These are phyloP conservation scores for Buxus sempervirens DNA, from an alignment of 164 flowering plant genomes.

Conservation along the genomic window DNA sequence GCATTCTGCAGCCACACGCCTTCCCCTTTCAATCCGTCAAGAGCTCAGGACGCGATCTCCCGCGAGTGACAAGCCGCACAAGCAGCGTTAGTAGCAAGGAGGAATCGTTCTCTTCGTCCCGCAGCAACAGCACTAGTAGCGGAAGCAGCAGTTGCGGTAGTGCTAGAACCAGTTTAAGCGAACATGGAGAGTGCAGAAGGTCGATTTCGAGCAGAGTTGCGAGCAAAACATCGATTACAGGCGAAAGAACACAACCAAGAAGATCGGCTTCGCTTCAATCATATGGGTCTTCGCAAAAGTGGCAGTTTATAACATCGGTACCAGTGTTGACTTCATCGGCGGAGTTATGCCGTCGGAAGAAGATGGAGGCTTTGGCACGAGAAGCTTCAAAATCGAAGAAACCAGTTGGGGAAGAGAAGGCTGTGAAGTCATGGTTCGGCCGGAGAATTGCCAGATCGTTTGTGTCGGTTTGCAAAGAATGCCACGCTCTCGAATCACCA, in stretches of 20 bases:
- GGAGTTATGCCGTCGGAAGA: constrained; percentile 17
- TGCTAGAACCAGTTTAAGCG: constrained; percentile 51
- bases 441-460: constrained; percentile 41
- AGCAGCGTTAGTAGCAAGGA: constrained; percentile 54
- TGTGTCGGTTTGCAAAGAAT: constrained; percentile 48
- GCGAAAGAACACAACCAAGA: constrained; percentile 2
- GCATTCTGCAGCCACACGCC: constrained; percentile 54
- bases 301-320: constrained; percentile 52
- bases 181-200: constrained; percentile 28
- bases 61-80: constrained; percentile 28
- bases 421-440: constrained; percentile 24
- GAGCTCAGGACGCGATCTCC: neutral
- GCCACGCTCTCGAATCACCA: constrained; percentile 65
- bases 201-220: constrained; percentile 8
- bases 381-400: constrained; percentile 15
- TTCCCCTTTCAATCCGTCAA: constrained; percentile 37
- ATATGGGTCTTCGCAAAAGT: constrained; percentile 36
- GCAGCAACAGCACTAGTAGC: constrained; percentile 61
- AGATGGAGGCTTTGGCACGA: constrained; percentile 4
- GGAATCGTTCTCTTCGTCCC: constrained; percentile 48
- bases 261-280: constrained; percentile 21
- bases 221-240: constrained; percentile 11
- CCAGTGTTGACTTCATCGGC: constrained; percentile 31
- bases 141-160: constrained; percentile 58
- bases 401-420: constrained; percentile 2